Percentiles rank a stretch among this genome's conserved stretches.
These are phyloP conservation scores for Xylaria nigripes DNA, from an alignment of 495 filamentous ascomycete species.

Conservation along the genomic window DNA sequence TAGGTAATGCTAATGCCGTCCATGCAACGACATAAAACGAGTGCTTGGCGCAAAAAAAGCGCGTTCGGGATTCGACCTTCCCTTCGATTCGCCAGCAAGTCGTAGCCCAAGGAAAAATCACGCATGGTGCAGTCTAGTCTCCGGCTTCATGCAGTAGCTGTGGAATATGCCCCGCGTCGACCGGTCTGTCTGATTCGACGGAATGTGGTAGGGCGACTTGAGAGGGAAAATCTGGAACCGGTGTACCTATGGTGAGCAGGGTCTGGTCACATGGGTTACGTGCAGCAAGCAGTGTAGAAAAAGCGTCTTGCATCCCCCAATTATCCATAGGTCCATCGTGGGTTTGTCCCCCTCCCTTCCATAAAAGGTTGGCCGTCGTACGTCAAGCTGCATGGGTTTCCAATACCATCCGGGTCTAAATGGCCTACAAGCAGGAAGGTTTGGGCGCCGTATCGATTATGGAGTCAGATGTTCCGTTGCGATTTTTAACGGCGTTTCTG, in stretches of 20 bases:
- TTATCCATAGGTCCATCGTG: no score
- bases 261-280: slow-evolving; percentile 25
- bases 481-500: no score
- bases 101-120: slow-evolving; percentile 3
- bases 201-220: background rate
- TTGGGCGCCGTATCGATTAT: no score
- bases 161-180: slow-evolving; percentile 6
- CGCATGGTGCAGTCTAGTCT: slow-evolving; percentile 9
- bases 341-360: slow-evolving; percentile 2
- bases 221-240: slow-evolving; percentile 9
- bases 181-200: slow-evolving; percentile 12
- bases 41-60: slow-evolving; percentile 1
- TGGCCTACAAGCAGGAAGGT: no score
- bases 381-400: slow-evolving; percentile 2
- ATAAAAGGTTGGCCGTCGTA: slow-evolving; percentile 1
- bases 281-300: slow-evolving; percentile 9
- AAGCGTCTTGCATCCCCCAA: slow-evolving; percentile 4
- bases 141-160: slow-evolving; percentile 10
- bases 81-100: slow-evolving; percentile 2
- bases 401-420: no score
- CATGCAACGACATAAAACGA: slow-evolving; percentile 2
- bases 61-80: slow-evolving; percentile 1
- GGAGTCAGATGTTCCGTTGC: no score
- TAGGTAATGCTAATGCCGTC: background rate
- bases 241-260: slow-evolving; percentile 21